A percentile compares a stretch with the other conserved stretches of the same genome.
Evolutionary conservation across 2,329 filamentous ascomycete genomes (phyloP).

Genomic region (Alternaria solani): DNA sequence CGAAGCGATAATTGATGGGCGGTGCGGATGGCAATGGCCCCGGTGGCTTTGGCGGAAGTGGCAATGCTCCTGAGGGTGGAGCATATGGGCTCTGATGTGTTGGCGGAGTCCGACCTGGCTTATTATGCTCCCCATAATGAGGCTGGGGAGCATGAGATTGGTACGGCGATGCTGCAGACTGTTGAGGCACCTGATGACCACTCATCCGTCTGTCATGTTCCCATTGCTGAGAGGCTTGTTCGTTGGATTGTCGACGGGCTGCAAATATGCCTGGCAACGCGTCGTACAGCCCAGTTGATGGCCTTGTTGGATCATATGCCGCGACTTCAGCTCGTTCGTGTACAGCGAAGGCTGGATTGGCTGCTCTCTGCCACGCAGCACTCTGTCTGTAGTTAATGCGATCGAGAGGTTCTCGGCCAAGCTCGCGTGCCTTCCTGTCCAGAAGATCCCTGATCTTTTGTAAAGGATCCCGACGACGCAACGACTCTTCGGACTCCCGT

Average conservation of each 20-base stretch:
- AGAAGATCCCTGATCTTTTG: constrained; percentile 38
- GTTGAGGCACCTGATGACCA: constrained; percentile 37
- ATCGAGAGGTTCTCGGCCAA: constrained; percentile 27
- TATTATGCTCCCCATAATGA: constrained; percentile 34
- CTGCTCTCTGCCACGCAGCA: not conserved
- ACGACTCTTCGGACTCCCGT: constrained; percentile 33
- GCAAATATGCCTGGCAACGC: constrained; percentile 31
- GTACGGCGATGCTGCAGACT: constrained; percentile 34
- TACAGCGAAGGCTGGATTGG: constrained; percentile 1
- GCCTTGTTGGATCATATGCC: constrained; percentile 35
- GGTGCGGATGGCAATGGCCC: constrained; percentile 35
- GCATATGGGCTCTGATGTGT: constrained; percentile 46
- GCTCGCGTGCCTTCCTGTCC: constrained; percentile 35
- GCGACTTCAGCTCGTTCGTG: constrained; percentile 32
- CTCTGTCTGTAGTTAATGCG: constrained; percentile 23
- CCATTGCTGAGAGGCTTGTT: constrained; percentile 35
- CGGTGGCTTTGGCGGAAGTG: constrained; percentile 43
- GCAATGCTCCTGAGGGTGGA: constrained; percentile 27
- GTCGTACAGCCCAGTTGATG: constrained; percentile 34
- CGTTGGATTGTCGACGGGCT: constrained; percentile 37
- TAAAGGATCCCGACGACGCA: constrained; percentile 38
- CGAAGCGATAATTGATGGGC: constrained; percentile 46
- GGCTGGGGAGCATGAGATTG: constrained; percentile 35
- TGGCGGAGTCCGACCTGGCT: constrained; percentile 26
- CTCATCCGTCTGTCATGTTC: constrained; percentile 40